Conservation (phyloP, 345 rosid species). For the Populus deltoides region DNA sequence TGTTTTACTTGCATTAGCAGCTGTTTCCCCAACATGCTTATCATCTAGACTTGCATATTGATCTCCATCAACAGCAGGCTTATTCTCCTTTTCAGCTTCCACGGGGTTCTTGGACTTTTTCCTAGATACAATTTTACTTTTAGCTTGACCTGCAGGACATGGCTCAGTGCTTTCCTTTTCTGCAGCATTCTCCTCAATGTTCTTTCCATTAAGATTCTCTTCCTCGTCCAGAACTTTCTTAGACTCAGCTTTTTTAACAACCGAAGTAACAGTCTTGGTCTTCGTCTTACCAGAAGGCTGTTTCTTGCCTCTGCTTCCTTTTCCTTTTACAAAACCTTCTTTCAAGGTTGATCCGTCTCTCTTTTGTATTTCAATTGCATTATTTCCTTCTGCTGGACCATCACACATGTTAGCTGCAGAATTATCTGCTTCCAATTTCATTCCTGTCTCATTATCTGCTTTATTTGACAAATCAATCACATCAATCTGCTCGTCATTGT, state of each 20-base stretch:
- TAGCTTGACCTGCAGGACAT: slow-evolving; percentile 10
- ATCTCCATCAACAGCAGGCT: slow-evolving; percentile 27
- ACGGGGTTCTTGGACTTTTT: slow-evolving; percentile 14
- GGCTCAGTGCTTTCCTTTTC: slow-evolving; percentile 21
- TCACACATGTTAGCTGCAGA: not conserved
- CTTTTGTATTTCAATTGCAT: slow-evolving; percentile 20
- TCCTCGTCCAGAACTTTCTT: slow-evolving; percentile 19
- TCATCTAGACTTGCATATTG: slow-evolving; percentile 17
- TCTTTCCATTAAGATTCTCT: slow-evolving; percentile 15
- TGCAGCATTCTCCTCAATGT: slow-evolving; percentile 16
- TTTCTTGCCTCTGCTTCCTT: slow-evolving; percentile 28
- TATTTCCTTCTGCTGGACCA: slow-evolving; percentile 18
- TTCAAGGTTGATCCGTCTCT: slow-evolving; percentile 22
- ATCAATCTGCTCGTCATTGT: slow-evolving; percentile 26
- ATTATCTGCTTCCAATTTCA: slow-evolving; percentile 20
- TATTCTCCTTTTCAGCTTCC: slow-evolving; percentile 43
- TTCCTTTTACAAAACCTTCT: slow-evolving; percentile 12
- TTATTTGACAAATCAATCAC: slow-evolving; percentile 12
- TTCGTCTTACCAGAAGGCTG: slow-evolving; percentile 28
- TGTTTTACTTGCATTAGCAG: slow-evolving; percentile 24
- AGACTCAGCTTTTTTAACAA: slow-evolving; percentile 18
- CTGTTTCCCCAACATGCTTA: slow-evolving; percentile 21
- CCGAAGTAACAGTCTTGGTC: slow-evolving; percentile 20
- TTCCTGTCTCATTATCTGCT: slow-evolving; percentile 6
- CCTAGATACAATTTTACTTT: slow-evolving; percentile 8